phyloP scores from a whole-genome alignment of 1,139 yeast species.

The Nakaseomyces kungkrabaensis region DNA sequence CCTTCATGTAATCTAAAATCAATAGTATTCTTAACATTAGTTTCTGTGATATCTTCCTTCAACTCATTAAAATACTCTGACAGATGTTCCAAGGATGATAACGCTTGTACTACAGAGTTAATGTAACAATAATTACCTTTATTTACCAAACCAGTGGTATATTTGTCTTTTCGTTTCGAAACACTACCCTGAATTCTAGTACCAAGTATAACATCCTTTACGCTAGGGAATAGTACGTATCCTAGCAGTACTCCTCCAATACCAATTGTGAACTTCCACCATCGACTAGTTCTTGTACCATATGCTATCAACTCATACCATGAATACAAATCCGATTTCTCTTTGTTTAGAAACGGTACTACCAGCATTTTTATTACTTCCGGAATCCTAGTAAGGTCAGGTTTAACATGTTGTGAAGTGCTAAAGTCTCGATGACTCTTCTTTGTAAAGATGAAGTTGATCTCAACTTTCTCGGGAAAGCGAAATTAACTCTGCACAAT shows the following conservation, averaged over 20 bases:
- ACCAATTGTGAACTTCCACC: constrained; percentile 2
- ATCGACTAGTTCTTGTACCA: background rate
- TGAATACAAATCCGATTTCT: background rate
- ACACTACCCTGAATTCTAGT: background rate
- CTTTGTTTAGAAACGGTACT: background rate
- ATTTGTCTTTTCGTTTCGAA: constrained; percentile 53
- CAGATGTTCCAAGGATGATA: constrained; percentile 57
- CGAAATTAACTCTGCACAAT: too few species aligned
- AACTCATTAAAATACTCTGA: constrained; percentile 48
- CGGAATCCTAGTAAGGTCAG: too few species aligned
- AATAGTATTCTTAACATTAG: background rate
- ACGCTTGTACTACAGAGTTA: constrained; percentile 80
- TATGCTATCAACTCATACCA: background rate
- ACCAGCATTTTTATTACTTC: background rate
- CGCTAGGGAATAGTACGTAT: constrained; percentile 8
- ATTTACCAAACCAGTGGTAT: constrained; percentile 76
- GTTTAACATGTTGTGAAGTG: too few species aligned
- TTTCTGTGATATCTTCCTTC: constrained; percentile 7
- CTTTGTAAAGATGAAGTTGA: too few species aligned
- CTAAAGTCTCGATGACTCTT: too few species aligned
- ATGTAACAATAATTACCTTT: constrained; percentile 87
- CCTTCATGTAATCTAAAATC: constrained; percentile 8
- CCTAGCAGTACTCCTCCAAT: constrained; percentile 2
- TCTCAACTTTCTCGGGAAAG: too few species aligned
- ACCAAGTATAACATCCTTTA: background rate